Evolutionary conservation across 495 filamentous ascomycete genomes (phyloP).

Genomic region (Aspergillus incahuasiensis): DNA sequence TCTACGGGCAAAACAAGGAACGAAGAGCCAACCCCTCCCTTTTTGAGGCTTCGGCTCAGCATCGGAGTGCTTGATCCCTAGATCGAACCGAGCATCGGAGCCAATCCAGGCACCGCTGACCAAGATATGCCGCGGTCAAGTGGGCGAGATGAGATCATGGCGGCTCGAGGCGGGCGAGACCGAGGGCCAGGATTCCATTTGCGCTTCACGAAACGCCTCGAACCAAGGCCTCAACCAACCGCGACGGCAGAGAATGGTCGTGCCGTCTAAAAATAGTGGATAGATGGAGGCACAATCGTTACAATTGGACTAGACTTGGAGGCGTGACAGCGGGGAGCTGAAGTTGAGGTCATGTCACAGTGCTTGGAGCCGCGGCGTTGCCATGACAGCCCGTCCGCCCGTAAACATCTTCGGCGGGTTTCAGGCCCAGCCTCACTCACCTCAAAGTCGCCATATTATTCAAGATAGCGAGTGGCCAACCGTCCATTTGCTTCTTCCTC

Average conservation of each 20-base stretch:
- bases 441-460: background rate
- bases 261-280: slow-evolving; percentile 15
- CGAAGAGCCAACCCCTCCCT: background rate
- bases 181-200: background rate
- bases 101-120: background rate
- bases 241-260: background rate
- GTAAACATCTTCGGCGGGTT: slow-evolving; percentile 36
- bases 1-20: background rate
- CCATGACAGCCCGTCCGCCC: slow-evolving; percentile 36
- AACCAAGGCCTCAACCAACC: background rate
- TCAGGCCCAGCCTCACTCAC: slow-evolving; percentile 16
- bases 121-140: background rate
- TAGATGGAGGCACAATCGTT: background rate
- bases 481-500: slow-evolving; percentile 17
- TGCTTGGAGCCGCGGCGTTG: slow-evolving; percentile 13
- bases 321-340: slow-evolving; percentile 2
- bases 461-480: slow-evolving; percentile 6
- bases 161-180: background rate
- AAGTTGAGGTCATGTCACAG: slow-evolving; percentile 27
- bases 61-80: background rate
- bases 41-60: background rate
- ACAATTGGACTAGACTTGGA: background rate
- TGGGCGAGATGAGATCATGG: background rate
- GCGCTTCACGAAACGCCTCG: background rate
- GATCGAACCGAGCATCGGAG: slow-evolving; percentile 11